Evolutionary conservation across 2,329 filamentous ascomycete species (phyloP), one percentile per base, ranked within the genome.

Genomic region (Alternaria rosae): DNA sequence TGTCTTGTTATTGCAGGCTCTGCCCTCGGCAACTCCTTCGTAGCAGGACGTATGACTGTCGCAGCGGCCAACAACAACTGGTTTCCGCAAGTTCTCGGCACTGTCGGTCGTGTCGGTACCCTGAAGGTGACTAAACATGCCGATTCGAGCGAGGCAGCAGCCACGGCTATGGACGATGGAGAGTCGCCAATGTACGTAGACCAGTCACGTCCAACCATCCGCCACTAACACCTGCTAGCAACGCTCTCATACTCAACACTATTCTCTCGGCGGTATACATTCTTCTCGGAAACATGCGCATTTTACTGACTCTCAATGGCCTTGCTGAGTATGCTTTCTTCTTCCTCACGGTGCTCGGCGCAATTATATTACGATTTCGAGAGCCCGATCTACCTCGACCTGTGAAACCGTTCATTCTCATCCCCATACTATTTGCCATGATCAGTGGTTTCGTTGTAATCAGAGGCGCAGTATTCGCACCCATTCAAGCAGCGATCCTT

Each of bases 1-100:
- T 89, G 87, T 66, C 79, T 89, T 0, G 87, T 89, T 0, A 86
- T 89, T 1, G 86, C 85, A 0, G 88, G 88, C 12, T 88, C 88
- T 1, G 79, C 89, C 0, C 82, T 89, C 0, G 86, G 87, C 9
- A 90, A 89, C 73, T 88, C 86, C 0, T 89, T 90, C 65, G 86
- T 89, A 1, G 85, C 85, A 0, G 85, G 87, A 8, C 85, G 88
- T 15, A 89, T 90, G 87, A 85, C 86, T 0, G 87, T 89, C 1
- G 85, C 88, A 2, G 88, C 88, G 6, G 69, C 77, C 4, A 78
- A 78, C 66, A 78, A 78, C 41, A 60, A 48, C 44, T 78, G 73
- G 75, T 71, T 77, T 30, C 76, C 76, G 3, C 62, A 35, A 3
- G 17, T 72, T 3, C 64, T 77, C 9, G 71, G 72, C 21, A 76